phyloP scores from a whole-genome alignment of 1,284 basidiomycete species.

The Ceratorhiza oryzae-sativae region DNA sequence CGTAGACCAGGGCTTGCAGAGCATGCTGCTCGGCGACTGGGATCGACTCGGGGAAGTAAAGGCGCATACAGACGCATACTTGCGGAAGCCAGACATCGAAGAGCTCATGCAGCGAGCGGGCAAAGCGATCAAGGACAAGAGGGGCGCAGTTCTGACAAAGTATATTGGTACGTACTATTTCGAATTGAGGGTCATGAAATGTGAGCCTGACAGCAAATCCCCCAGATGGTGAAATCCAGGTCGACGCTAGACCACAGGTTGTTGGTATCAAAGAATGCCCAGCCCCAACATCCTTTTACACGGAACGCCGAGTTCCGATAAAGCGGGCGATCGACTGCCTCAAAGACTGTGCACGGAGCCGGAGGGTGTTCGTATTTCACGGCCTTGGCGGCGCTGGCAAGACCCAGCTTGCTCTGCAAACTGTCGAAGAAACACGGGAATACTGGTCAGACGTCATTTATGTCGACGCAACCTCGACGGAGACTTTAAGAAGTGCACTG shows the following conservation, averaged over 20 bases:
- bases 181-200: neutral
- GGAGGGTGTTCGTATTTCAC: neutral
- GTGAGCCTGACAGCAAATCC: too few species aligned
- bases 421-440: too few species aligned
- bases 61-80: neutral
- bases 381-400: neutral
- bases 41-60: neutral
- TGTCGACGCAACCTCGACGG: constrained; percentile 11
- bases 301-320: neutral
- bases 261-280: neutral
- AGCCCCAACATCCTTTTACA: too few species aligned
- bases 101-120: neutral
- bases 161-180: constrained; percentile 3
- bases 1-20: too few species aligned
- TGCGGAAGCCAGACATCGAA: neutral
- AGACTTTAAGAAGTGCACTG: neutral
- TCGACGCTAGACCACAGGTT: neutral
- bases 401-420: too few species aligned
- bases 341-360: neutral
- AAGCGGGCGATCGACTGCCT: neutral
- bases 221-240: neutral
- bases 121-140: neutral
- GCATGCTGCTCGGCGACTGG: too few species aligned
- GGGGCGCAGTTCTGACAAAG: neutral
- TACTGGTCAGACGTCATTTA: constrained; percentile 4